phyloP scores from a whole-genome alignment of 192 early-diverging fungal genomes.

The Rhizophlyctis rosea region DNA sequence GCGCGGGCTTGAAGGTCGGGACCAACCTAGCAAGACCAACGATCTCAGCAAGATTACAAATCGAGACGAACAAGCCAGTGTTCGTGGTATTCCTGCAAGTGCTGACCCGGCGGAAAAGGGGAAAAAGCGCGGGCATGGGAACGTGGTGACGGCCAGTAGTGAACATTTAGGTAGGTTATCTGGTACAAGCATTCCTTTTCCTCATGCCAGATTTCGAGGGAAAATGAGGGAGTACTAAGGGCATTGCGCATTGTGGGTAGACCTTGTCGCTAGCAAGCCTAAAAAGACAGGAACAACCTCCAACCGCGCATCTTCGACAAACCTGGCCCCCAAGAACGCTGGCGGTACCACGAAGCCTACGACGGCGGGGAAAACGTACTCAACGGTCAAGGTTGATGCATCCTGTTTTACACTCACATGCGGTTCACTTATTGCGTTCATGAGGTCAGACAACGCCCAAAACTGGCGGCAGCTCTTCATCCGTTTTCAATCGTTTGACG shows the following conservation, averaged over 20 bases:
- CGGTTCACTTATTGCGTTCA: not conserved
- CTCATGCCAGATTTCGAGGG: no score
- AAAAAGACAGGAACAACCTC: conserved; percentile 30
- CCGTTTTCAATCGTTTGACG: conserved; percentile 49
- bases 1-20: conserved; percentile 45
- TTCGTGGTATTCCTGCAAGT: conserved; percentile 21
- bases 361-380: no score
- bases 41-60: conserved; percentile 32
- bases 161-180: conserved; percentile 33
- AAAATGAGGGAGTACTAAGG: no score
- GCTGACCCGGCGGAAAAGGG: conserved; percentile 21
- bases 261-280: conserved; percentile 27
- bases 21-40: conserved; percentile 30
- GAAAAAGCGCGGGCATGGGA: conserved; percentile 16
- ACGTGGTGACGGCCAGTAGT: conserved; percentile 30
- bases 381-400: conserved; percentile 1
- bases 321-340: not conserved
- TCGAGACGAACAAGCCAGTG: conserved; percentile 26
- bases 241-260: no score
- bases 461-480: no score
- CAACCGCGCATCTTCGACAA: conserved; percentile 8
- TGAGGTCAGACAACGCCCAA: not conserved
- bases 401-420: conserved; percentile 2
- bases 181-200: not conserved
- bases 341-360: conserved; percentile 15